Evolutionary conservation across 2,329 filamentous ascomycete species (phyloP).

Genomic region (Diaporthe sp.): DNA sequence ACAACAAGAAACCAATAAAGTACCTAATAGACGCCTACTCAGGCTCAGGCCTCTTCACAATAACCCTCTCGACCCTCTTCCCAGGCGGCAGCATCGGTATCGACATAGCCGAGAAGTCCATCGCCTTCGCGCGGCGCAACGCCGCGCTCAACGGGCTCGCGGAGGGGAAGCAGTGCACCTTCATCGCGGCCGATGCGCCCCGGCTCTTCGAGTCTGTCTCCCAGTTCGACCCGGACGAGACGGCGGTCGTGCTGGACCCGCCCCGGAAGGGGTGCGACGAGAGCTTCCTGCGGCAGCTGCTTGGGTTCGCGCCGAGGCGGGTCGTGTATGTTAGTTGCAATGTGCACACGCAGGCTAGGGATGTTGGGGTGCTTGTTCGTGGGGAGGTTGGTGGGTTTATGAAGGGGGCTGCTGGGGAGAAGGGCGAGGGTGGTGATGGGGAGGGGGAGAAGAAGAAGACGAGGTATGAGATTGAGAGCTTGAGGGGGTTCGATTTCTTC

Average conservation of each 20-base stretch:
- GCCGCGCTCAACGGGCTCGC: slow-evolving; percentile 79
- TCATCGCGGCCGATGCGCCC: slow-evolving; percentile 89
- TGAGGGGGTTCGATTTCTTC: slow-evolving; percentile 97
- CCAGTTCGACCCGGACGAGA: slow-evolving; percentile 79
- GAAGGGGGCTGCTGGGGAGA: slow-evolving; percentile 32
- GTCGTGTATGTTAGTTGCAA: slow-evolving; percentile 98
- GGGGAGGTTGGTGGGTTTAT: slow-evolving; percentile 59
- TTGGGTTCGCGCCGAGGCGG: slow-evolving; percentile 79
- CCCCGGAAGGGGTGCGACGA: slow-evolving; percentile 94
- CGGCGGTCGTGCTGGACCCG: slow-evolving; percentile 95
- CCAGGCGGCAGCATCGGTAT: slow-evolving; percentile 85
- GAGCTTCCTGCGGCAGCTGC: slow-evolving; percentile 82
- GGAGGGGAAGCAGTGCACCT: slow-evolving; percentile 72
- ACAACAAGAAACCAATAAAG: slow-evolving; percentile 65
- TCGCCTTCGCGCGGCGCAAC: slow-evolving; percentile 82
- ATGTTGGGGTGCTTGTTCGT: slow-evolving; percentile 87
- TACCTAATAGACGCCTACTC: slow-evolving; percentile 98
- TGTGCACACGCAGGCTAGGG: slow-evolving; percentile 95
- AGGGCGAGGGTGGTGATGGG: slow-evolving; percentile 34
- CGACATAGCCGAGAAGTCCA: slow-evolving; percentile 85
- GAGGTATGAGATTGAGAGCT: slow-evolving; percentile 87
- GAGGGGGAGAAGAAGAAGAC: slow-evolving; percentile 47
- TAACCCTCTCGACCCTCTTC: slow-evolving; percentile 89
- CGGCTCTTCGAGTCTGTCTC: slow-evolving; percentile 81
- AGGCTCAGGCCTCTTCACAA: slow-evolving; percentile 95